phyloP scores from a whole-genome alignment of 2,329 filamentous ascomycete species.

The Hypoxylon sp. region DNA sequence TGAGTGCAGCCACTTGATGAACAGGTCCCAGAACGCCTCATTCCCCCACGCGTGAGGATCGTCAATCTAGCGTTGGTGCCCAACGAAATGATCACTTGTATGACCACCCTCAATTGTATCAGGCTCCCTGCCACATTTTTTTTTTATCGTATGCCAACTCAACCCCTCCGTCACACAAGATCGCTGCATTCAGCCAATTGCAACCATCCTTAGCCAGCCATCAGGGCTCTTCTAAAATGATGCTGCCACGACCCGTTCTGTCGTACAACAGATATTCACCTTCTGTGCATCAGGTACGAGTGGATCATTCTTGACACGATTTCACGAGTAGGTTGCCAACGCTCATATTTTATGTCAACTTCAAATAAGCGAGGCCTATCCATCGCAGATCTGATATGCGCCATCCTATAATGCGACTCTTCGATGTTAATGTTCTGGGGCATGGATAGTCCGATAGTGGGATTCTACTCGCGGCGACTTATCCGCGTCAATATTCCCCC shows the following conservation, averaged over 20 bases:
- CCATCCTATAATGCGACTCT: constrained; percentile 12
- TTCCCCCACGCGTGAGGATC: constrained; percentile 37
- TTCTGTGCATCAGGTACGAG: constrained; percentile 42
- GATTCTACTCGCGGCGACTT: constrained; percentile 17
- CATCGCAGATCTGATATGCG: constrained; percentile 18
- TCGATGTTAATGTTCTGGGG: neutral
- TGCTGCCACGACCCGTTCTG: constrained; percentile 42
- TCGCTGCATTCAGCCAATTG: constrained; percentile 35
- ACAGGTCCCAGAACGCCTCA: constrained; percentile 30
- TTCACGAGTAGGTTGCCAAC: constrained; percentile 23
- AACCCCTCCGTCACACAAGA: constrained; percentile 34
- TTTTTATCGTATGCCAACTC: constrained; percentile 40
- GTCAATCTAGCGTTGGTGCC: constrained; percentile 43
- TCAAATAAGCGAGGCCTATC: constrained; percentile 16
- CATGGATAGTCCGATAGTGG: constrained; percentile 10
- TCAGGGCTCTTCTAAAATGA: constrained; percentile 19
- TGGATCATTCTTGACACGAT: constrained; percentile 28
- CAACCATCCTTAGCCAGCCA: constrained; percentile 17
- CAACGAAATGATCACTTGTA: constrained; percentile 37
- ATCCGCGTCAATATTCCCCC: constrained; percentile 8
- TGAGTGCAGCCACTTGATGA: constrained; percentile 33
- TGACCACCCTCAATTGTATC: constrained; percentile 35
- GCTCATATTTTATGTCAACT: constrained; percentile 9
- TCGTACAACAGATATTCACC: constrained; percentile 37
- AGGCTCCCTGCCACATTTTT: constrained; percentile 32